A percentile compares a stretch with the other conserved stretches of the same genome.
phyloP scores from a whole-genome alignment of 306 rosid genomes.

The Gastrolobium bilobum region DNA sequence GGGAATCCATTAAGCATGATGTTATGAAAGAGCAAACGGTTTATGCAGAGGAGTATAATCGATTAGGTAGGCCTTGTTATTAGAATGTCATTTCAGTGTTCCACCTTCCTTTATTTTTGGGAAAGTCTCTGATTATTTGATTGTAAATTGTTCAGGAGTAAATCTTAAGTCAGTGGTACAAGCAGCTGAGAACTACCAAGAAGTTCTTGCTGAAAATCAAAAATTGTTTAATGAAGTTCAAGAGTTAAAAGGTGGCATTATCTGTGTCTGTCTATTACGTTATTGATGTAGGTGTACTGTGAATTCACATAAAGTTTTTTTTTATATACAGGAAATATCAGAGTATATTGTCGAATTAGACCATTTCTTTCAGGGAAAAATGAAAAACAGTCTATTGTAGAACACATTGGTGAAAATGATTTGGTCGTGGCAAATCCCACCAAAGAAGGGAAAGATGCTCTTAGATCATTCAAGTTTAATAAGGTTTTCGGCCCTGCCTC shows the following conservation, averaged over 20 bases:
- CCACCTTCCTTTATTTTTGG: background rate
- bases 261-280: constrained; percentile 6
- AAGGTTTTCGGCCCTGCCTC: constrained; percentile 50
- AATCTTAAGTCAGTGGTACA: constrained; percentile 50
- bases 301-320: constrained; percentile 19
- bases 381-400: constrained; percentile 54
- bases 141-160: constrained; percentile 51
- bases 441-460: constrained; percentile 60
- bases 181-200: constrained; percentile 55
- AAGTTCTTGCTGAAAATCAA: constrained; percentile 53
- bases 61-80: constrained; percentile 47
- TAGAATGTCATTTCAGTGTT: constrained; percentile 20
- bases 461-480: constrained; percentile 55
- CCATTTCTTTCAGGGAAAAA: constrained; percentile 54
- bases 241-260: constrained; percentile 59
- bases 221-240: constrained; percentile 58
- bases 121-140: constrained; percentile 25
- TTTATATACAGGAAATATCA: constrained; percentile 65
- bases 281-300: constrained; percentile 10
- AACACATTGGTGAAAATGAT: constrained; percentile 54
- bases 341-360: constrained; percentile 71
- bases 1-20: constrained; percentile 56
- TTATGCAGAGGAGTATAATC: constrained; percentile 53
- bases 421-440: constrained; percentile 55
- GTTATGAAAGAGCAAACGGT: constrained; percentile 40